A percentile compares a stretch with the other conserved stretches of the same genome.
Conservation (phyloP, 768 basidiomycete species). For the Rhodosporidiobolus sp. region DNA sequence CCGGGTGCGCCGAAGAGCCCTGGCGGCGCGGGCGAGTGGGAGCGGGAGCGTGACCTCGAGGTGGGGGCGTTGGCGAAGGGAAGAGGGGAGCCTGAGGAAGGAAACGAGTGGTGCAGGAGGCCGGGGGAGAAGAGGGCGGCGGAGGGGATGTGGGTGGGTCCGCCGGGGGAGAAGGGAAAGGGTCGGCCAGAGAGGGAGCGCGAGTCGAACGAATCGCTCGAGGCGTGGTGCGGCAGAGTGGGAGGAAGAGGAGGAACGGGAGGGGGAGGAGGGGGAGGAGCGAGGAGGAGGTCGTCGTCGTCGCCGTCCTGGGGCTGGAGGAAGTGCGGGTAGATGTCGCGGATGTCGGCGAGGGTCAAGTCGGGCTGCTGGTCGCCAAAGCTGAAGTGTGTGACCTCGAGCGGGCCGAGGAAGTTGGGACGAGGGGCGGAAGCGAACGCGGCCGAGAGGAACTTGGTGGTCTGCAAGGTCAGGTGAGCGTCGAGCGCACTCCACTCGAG, state of each 20-base stretch:
- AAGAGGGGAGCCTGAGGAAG: not conserved
- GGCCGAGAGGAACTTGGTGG: constrained; percentile 72
- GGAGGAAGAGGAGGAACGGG: constrained; percentile 8
- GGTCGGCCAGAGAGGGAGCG: too few species aligned
- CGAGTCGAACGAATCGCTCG: not conserved
- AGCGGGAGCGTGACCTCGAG: not conserved
- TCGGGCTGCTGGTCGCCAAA: constrained; percentile 81
- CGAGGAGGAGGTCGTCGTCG: constrained; percentile 50
- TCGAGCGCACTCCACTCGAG: constrained; percentile 87
- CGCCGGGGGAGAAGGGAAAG: constrained; percentile 7
- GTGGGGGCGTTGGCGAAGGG: not conserved
- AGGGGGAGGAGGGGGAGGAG: not conserved
- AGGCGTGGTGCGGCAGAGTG: constrained; percentile 4
- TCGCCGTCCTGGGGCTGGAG: constrained; percentile 73
- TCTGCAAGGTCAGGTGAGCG: constrained; percentile 62
- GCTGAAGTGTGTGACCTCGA: constrained; percentile 77
- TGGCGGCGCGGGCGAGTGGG: constrained; percentile 1
- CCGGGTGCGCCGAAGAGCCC: not conserved
- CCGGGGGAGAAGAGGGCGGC: constrained; percentile 25
- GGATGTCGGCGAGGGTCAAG: constrained; percentile 82
- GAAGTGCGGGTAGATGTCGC: constrained; percentile 93
- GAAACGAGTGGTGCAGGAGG: not conserved
- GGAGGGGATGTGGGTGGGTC: constrained; percentile 32
- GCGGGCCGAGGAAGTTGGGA: constrained; percentile 94
- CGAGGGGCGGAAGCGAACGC: constrained; percentile 67